Conservation (phyloP, 2,329 filamentous ascomycete species). For the Alternaria alternata region DNA sequence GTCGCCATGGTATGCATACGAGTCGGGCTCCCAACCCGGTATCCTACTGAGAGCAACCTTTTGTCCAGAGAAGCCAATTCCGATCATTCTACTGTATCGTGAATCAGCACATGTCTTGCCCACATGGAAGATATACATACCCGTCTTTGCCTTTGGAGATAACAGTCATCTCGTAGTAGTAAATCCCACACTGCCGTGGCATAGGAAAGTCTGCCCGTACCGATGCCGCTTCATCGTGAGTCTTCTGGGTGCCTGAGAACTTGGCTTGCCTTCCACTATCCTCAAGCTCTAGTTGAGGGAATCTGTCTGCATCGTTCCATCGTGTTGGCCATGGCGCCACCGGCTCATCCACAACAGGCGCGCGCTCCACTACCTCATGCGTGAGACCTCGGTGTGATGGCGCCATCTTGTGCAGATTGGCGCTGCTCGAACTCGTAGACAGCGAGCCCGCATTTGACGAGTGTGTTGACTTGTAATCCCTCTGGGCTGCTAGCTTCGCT, state of each 20-base stretch:
- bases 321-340: constrained; percentile 78
- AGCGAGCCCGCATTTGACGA: constrained; percentile 58
- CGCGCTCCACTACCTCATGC: constrained; percentile 83
- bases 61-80: constrained; percentile 67
- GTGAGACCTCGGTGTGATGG: constrained; percentile 78
- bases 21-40: constrained; percentile 71
- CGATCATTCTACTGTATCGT: constrained; percentile 54
- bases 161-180: constrained; percentile 85
- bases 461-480: constrained; percentile 52
- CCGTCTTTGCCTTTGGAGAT: constrained; percentile 72
- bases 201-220: constrained; percentile 86
- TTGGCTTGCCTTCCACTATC: constrained; percentile 76
- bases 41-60: constrained; percentile 68
- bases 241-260: constrained; percentile 64
- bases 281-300: constrained; percentile 74
- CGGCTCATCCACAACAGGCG: constrained; percentile 65
- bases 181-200: constrained; percentile 89
- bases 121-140: constrained; percentile 57
- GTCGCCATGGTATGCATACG: constrained; percentile 73
- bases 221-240: constrained; percentile 77
- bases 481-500: constrained; percentile 63
- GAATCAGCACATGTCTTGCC: constrained; percentile 27
- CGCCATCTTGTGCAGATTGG: constrained; percentile 67
- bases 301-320: constrained; percentile 85
- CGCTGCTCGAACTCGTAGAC: constrained; percentile 65